Conservation (phyloP, 2,329 filamentous ascomycete species). For the Botrytis fabae region DNA sequence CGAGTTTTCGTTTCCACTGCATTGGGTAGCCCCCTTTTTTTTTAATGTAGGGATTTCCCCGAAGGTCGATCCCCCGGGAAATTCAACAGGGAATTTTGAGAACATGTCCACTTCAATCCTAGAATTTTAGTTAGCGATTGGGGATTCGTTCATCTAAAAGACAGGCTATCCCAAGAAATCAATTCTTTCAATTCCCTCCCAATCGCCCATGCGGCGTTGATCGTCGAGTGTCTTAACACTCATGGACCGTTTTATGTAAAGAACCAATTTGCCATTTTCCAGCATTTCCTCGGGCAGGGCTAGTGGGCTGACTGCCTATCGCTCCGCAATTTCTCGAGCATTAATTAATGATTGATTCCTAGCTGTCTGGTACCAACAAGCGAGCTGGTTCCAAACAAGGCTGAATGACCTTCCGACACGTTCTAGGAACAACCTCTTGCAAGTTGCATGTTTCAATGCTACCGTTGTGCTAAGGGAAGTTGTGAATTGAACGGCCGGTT, state of each 20-base stretch:
- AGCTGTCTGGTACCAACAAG: not conserved
- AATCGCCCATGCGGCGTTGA: not conserved
- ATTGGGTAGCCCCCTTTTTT: not conserved
- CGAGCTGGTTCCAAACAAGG: not conserved
- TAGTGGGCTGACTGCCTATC: not conserved
- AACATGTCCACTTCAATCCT: not conserved
- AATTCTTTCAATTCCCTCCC: not conserved
- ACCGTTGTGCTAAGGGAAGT: not conserved
- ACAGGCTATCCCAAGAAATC: not conserved
- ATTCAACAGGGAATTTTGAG: not conserved
- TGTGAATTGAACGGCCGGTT: not conserved
- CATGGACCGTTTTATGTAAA: not conserved
- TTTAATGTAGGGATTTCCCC: not conserved
- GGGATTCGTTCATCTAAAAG: not conserved
- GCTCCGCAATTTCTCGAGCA: not conserved
- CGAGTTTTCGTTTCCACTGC: not conserved
- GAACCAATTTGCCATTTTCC: not conserved
- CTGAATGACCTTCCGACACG: not conserved
- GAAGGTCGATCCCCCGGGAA: not conserved
- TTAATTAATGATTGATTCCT: not conserved
- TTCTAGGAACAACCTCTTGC: not conserved
- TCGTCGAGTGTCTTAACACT: not conserved
- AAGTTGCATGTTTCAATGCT: constrained; percentile 9
- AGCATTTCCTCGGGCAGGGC: not conserved
- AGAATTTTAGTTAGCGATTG: not conserved